These are phyloP conservation scores for Sporobolomyces pararoseus DNA, from an alignment of 768 basidiomycete species.

Conservation along the genomic window DNA sequence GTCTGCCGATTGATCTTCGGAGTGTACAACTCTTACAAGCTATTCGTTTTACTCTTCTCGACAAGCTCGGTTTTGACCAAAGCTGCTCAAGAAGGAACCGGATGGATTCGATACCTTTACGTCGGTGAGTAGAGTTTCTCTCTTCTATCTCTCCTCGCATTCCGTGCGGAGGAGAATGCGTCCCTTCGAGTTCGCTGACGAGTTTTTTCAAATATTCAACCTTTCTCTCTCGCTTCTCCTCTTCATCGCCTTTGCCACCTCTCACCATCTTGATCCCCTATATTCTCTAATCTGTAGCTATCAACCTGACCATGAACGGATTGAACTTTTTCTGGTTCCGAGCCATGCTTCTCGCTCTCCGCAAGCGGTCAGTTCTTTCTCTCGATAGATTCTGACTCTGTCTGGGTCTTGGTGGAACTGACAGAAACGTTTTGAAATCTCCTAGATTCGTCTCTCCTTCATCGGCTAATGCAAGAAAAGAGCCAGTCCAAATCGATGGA, in stretches of 20 bases:
- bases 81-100: slow-evolving; percentile 1
- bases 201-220: too few species aligned
- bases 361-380: slow-evolving; percentile 26
- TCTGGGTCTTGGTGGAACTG: not conserved
- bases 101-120: slow-evolving; percentile 29
- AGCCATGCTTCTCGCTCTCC: slow-evolving; percentile 35
- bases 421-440: too few species aligned
- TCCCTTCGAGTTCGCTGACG: too few species aligned
- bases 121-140: too few species aligned
- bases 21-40: slow-evolving; percentile 38
- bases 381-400: not conserved
- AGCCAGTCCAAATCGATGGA: slow-evolving; percentile 33
- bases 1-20: slow-evolving; percentile 37
- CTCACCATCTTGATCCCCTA: not conserved
- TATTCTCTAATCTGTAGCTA: not conserved
- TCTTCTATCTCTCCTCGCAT: too few species aligned
- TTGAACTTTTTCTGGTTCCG: slow-evolving; percentile 38
- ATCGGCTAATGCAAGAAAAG: slow-evolving; percentile 6
- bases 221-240: too few species aligned
- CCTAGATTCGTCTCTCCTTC: slow-evolving; percentile 19
- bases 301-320: slow-evolving; percentile 15
- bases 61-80: slow-evolving; percentile 7
- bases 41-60: slow-evolving; percentile 29
- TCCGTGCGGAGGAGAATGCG: too few species aligned
- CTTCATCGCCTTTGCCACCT: too few species aligned